Base-by-base conservation (phyloP, 495 filamentous ascomycete genomes). In the Lasiosphaeria ovina region DNA sequence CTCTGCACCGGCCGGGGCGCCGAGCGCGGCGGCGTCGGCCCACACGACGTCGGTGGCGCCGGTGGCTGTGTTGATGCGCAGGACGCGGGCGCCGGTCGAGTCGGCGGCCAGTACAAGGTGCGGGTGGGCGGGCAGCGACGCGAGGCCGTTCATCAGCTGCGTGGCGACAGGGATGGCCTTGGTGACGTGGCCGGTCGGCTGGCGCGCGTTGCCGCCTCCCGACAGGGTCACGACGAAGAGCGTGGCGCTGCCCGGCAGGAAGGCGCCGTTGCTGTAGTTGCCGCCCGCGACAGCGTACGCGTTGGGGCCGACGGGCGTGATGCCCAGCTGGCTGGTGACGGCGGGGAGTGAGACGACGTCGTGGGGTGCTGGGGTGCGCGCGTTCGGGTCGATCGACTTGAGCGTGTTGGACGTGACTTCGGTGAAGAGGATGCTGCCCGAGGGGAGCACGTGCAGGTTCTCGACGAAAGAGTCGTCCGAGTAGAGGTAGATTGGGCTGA, bases 101-200 rank as follows among this genome's bases (percentile, higher is more conserved):
- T 74, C 77, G 5, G 76, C 77, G 9, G 61, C 52, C 44, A 73
- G 61, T 57, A 66, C 54, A 24, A 56, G 53, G 24, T 50, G 40
- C 14, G 61, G 58, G 1, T 60, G 31, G 0, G 44, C 51, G 3
- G 67, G 62, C 12, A 73, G 57, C 34, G 58, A n/a, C 3, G 61
- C 58, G 17, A 71, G 47, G 9, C 73, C 73, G 55, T 70, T 77
- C 8, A 75, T 62, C 55, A 75, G 70, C 4, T 17, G 24, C 8
- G 65, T 55, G 6, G 62, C 49, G 35, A 67, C 51, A 34, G 56
- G 36, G 34, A 67, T 63, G 36, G 56, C 48, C 38, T 62, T 34
- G 16, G 57, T 38, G 2, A 63, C 52, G 14, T 5, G 24, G 16
- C 36, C 58, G 38, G 58, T 17, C 7, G 38, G 32, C 36, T 31